These are phyloP conservation scores for Pholiota adiposa DNA, from an alignment of 1,284 basidiomycete species.

Conservation along the genomic window DNA sequence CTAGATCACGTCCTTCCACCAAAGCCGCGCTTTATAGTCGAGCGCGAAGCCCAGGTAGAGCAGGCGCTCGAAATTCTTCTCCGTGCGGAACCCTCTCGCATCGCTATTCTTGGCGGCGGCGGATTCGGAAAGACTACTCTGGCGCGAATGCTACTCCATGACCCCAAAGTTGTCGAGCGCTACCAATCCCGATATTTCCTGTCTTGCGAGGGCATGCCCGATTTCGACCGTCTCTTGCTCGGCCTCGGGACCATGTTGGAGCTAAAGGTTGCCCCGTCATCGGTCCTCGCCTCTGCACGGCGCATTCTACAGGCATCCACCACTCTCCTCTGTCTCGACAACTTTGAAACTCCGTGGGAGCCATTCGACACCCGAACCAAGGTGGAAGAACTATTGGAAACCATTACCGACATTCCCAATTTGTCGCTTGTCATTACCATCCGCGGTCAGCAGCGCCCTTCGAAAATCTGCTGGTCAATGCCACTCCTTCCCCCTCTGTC, in stretches of 20 bases:
- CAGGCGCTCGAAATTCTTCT: neutral
- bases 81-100: neutral
- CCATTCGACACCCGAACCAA: neutral
- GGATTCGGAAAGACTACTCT: constrained; percentile 5
- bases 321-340: neutral
- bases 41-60: neutral
- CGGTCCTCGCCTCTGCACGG: neutral
- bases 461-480: neutral
- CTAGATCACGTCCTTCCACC: neutral
- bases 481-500: neutral
- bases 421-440: neutral
- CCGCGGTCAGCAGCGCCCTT: neutral
- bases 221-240: neutral
- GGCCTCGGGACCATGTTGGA: neutral
- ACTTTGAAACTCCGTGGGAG: neutral
- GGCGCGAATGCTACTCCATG: neutral
- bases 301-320: neutral
- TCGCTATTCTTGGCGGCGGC: constrained; percentile 1
- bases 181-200: constrained; percentile 1
- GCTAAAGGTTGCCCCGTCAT: neutral
- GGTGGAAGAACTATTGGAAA: neutral
- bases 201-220: neutral
- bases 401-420: neutral
- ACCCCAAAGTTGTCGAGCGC: neutral
- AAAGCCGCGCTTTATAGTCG: neutral